A percentile compares a stretch with the other conserved stretches of the same genome.
These are phyloP conservation scores for Nakataea oryzae DNA, from an alignment of 2,329 filamentous ascomycete genomes.

Conservation along the genomic window DNA sequence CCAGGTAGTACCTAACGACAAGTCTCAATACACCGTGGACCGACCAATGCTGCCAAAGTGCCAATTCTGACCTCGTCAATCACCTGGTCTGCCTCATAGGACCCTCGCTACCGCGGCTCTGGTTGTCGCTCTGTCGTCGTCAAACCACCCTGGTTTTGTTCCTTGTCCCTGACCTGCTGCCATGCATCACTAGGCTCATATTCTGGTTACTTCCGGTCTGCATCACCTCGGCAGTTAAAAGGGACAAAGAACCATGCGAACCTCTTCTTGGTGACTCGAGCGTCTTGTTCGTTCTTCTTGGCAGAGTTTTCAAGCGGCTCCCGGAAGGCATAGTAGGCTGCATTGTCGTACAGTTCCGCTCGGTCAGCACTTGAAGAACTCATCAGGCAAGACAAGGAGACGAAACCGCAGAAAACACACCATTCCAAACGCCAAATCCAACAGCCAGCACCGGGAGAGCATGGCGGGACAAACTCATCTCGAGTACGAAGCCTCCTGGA, in stretches of 20 bases:
- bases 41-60: neutral
- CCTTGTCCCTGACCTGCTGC: neutral
- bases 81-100: too few species aligned
- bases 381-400: neutral
- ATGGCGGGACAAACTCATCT: conserved; percentile 3
- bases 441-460: conserved; percentile 14
- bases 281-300: neutral
- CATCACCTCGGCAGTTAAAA: neutral
- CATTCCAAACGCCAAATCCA: conserved; percentile 19
- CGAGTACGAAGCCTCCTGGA: neutral
- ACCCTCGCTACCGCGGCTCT: neutral
- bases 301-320: neutral
- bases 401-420: conserved; percentile 9
- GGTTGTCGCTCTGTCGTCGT: neutral
- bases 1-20: too few species aligned
- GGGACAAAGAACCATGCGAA: neutral
- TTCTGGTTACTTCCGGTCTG: neutral
- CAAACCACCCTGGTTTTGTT: neutral
- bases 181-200: neutral
- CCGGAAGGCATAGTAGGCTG: neutral
- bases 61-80: too few species aligned
- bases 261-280: neutral
- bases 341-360: neutral
- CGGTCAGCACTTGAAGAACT: neutral
- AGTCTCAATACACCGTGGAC: neutral